Evolutionary conservation across 257 asterid species (phyloP).

Genomic region (Solanum neorickii): DNA sequence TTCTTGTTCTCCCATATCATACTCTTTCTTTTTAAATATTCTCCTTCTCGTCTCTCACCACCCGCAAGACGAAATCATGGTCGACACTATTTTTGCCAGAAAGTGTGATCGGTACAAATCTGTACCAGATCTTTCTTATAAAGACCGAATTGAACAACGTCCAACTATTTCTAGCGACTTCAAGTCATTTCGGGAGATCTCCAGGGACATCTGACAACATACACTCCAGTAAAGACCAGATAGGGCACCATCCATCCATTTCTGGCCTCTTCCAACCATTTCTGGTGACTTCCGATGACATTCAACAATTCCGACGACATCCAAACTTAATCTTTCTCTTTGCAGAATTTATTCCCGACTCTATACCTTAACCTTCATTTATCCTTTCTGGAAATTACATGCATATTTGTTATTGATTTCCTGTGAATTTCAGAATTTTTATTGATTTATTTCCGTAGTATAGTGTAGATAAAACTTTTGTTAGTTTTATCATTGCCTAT

Average conservation of each 20-base stretch:
- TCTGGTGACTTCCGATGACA: neutral
- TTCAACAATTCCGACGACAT: neutral
- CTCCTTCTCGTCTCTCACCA: neutral
- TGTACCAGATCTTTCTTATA: neutral
- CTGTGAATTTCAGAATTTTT: too few relatives aligned
- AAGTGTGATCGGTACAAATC: neutral
- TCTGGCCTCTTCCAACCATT: neutral
- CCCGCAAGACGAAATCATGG: too few relatives aligned
- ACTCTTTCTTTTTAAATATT: neutral
- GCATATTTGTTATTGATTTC: too few relatives aligned
- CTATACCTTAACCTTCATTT: too few relatives aligned
- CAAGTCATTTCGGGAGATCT: neutral
- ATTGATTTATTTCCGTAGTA: neutral
- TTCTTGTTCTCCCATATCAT: too few relatives aligned
- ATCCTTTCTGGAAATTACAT: too few relatives aligned
- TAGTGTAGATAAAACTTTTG: neutral
- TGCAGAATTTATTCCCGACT: too few relatives aligned
- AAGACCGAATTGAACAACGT: neutral
- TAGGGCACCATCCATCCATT: neutral
- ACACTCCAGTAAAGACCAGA: neutral
- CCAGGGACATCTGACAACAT: neutral
- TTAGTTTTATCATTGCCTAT: neutral
- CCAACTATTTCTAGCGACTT: neutral
- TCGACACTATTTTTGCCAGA: neutral
- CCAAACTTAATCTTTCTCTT: neutral